A percentile compares a stretch with the other conserved stretches of the same genome.
Evolutionary conservation across 768 basidiomycete species (phyloP).

Genomic region (Boletus fagicola): DNA sequence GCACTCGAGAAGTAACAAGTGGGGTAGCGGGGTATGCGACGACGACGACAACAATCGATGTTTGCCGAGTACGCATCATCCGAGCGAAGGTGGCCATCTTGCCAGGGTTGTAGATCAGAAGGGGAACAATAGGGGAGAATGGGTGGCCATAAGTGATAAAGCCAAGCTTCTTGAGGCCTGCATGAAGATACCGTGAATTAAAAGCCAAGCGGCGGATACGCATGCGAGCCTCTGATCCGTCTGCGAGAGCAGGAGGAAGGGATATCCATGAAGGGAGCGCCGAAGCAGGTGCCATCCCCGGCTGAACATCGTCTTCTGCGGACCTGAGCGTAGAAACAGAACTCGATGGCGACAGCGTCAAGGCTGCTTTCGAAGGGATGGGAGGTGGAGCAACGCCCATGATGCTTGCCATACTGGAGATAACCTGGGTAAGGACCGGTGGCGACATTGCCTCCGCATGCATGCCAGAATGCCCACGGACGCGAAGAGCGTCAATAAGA

Average conservation of each 20-base stretch:
- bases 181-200: constrained; percentile 90
- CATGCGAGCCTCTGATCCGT: constrained; percentile 80
- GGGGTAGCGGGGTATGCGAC: constrained; percentile 91
- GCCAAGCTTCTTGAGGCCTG: constrained; percentile 83
- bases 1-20: constrained; percentile 80
- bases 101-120: constrained; percentile 88
- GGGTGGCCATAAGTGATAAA: constrained; percentile 96
- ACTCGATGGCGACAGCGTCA: constrained; percentile 33
- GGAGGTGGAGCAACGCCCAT: constrained; percentile 71
- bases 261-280: constrained; percentile 76
- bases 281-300: constrained; percentile 65
- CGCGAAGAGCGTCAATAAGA: constrained; percentile 77
- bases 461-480: constrained; percentile 74
- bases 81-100: constrained; percentile 92
- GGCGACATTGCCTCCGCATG: constrained; percentile 94
- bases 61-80: constrained; percentile 75
- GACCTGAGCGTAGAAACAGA: constrained; percentile 26
- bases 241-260: constrained; percentile 68
- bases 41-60: constrained; percentile 85
- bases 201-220: constrained; percentile 89
- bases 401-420: constrained; percentile 93
- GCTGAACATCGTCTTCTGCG: constrained; percentile 50
- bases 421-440: constrained; percentile 84
- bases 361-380: constrained; percentile 22
- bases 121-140: constrained; percentile 89